Evolutionary conservation across 306 rosid species (phyloP).

Genomic region (Bauhinia variegata): DNA sequence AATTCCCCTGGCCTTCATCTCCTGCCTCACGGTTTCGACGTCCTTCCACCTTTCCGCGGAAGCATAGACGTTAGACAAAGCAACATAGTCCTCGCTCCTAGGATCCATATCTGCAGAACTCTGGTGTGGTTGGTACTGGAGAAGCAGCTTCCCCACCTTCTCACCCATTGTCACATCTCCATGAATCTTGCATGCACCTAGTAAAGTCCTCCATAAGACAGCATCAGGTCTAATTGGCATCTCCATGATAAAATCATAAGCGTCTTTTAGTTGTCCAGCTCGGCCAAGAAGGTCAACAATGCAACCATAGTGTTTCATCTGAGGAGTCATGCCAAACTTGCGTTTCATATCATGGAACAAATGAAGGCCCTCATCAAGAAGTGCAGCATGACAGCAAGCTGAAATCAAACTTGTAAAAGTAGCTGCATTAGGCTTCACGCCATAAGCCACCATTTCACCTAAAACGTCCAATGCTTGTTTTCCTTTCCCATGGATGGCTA

Average conservation of each 20-base stretch:
- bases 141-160: slow-evolving; percentile 77
- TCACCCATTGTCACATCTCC: slow-evolving; percentile 71
- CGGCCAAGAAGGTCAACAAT: slow-evolving; percentile 77
- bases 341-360: slow-evolving; percentile 56
- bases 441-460: slow-evolving; percentile 56
- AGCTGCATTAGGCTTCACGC: slow-evolving; percentile 63
- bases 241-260: slow-evolving; percentile 54
- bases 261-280: slow-evolving; percentile 61
- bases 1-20: slow-evolving; percentile 60
- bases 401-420: slow-evolving; percentile 52
- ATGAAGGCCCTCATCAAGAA: slow-evolving; percentile 58
- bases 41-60: slow-evolving; percentile 69
- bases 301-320: slow-evolving; percentile 68
- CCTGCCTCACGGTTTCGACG: slow-evolving; percentile 65
- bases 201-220: slow-evolving; percentile 75
- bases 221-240: slow-evolving; percentile 65
- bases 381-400: slow-evolving; percentile 74
- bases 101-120: slow-evolving; percentile 32
- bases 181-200: slow-evolving; percentile 67
- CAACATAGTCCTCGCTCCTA: slow-evolving; percentile 69
- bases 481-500: slow-evolving; percentile 82
- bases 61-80: slow-evolving; percentile 83
- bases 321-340: slow-evolving; percentile 53
- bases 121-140: slow-evolving; percentile 37
- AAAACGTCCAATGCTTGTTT: slow-evolving; percentile 61